phyloP scores from a whole-genome alignment of 2,329 filamentous ascomycete species.

The Tolypocladium album region DNA sequence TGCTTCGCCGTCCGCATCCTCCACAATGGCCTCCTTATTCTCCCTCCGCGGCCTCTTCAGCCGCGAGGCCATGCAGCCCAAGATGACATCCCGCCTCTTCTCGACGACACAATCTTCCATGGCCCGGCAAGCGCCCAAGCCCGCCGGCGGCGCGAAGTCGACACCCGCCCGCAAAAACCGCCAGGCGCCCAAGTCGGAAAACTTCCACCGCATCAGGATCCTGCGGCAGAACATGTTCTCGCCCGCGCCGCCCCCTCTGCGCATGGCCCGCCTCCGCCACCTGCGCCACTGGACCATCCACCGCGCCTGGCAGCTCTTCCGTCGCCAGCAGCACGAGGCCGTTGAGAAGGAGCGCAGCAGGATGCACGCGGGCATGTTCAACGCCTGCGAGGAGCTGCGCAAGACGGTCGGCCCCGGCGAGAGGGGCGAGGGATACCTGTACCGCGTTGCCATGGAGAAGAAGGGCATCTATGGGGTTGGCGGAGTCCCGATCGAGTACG shows the following conservation, averaged over 20 bases:
- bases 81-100: constrained; percentile 14
- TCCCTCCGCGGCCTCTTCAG: constrained; percentile 20
- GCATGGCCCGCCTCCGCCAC: constrained; percentile 76
- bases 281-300: constrained; percentile 99
- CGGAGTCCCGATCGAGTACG: constrained; percentile 86
- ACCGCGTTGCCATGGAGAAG: constrained; percentile 84
- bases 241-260: constrained; percentile 56
- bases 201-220: constrained; percentile 31
- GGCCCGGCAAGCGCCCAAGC: constrained; percentile 17
- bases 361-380: constrained; percentile 71
- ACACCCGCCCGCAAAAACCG: constrained; percentile 17
- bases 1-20: not conserved
- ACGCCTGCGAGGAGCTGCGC: constrained; percentile 76
- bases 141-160: constrained; percentile 9
- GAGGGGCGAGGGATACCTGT: constrained; percentile 61
- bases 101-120: constrained; percentile 19
- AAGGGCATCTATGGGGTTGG: constrained; percentile 64
- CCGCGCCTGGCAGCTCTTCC: constrained; percentile 81
- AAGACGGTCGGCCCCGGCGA: constrained; percentile 44
- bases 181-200: constrained; percentile 21
- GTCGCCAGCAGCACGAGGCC: constrained; percentile 53
- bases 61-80: constrained; percentile 8
- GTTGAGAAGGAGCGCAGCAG: constrained; percentile 64
- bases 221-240: constrained; percentile 38
- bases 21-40: constrained; percentile 16